Evolutionary conservation across 2,329 filamentous ascomycete species (phyloP), one percentile per base, ranked within the genome.

Genomic region (Hypoxylon sp.): DNA sequence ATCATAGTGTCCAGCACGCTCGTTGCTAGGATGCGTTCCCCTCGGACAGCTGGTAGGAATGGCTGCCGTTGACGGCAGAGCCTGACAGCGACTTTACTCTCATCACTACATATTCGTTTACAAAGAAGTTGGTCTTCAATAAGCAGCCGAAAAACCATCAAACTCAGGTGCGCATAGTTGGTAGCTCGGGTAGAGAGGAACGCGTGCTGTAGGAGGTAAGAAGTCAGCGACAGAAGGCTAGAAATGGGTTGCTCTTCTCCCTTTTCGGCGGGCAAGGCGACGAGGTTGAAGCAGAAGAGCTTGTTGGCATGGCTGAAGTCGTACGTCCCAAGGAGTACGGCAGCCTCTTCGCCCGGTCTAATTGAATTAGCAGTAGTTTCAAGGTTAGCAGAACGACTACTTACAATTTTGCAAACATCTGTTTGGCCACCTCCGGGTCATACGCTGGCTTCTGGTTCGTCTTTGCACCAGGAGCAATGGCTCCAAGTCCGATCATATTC

Each of bases 261-360:
- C 73, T 91, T 91, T 53, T 90, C 88, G 0, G 89, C 81, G 5
- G 87, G 77, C 24, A 89, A 78, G 2, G 88, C 90, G 57, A 97
- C 88, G 47, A 99, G 82, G 74, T 92, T 94, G 78, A 93, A 92
- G 79, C 93, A 95, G 80, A 99, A 98, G 8, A 98, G 85, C 81
- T 98, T 98, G 83, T 98, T 99, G 35, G 94, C 92, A 77, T 97
- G 92, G 2, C 91, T 90, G 78, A 98, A 98, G 78, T 98, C 96
- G 78, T 98, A 99, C 0, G 93, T 91, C 0, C 94, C 91, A 35
- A 99, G 85, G 3, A 98, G 82, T 2, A 97, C 85, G 3, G 94
- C 90, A 14, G 94, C 92, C 78, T 94, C 90, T 65, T 90, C 87
- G 2, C 90, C 90, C 1, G 96, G 96, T 72, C 94, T 97, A 42